Base-by-base conservation (phyloP, 371 early-diverging fungal species). In the Lichtheimia hyalospora region DNA sequence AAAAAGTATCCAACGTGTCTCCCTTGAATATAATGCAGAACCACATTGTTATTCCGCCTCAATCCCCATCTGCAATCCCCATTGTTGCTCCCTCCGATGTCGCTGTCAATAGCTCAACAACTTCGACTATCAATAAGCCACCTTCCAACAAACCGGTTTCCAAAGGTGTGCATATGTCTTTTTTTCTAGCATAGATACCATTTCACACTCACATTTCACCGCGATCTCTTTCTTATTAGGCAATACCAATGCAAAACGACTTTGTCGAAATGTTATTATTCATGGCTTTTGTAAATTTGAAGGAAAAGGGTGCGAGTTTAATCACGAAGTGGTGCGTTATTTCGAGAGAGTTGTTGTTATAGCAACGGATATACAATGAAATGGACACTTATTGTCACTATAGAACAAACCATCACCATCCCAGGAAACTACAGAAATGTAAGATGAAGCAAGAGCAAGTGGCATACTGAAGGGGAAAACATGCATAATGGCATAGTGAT, bases 211-310 rank as follows among this genome's bases (percentile, higher is more conserved):
- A 53, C 49, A 41, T 51, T 57, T 2, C 50, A 49, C 28, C 23
- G 39, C 34, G 21, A n/a, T 46, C 46, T 46, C n/a, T 7, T 24
- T 49, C n/a, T 43, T 15, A 14, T 18, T 58, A 51, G 74, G 40
- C 51, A 70, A 62, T 63, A 10, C 46, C 6, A 46, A 46, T 10
- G 68, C 74, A 63, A 85, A 79, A 64, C 79, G 90, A 34, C 70
- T 80, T 27, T 94, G 92, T 68, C 82, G 91, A 51, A 91, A 94
- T 69, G 81, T 94, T 43, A 87, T 92, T 61, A 91, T 92, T 61
- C 90, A 92, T 70, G 95, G 95, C 6, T 89, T 83, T 66, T 94
- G 95, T 79, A 92, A 92, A 73, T 90, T 74, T 58, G 89, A 93
- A 79, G 83, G 84, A 58, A 88, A 87, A 63, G 93, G 95, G 1